These are phyloP conservation scores for Zymoseptoria pseudotritici DNA, from an alignment of 2,329 filamentous ascomycete species.

Conservation along the genomic window DNA sequence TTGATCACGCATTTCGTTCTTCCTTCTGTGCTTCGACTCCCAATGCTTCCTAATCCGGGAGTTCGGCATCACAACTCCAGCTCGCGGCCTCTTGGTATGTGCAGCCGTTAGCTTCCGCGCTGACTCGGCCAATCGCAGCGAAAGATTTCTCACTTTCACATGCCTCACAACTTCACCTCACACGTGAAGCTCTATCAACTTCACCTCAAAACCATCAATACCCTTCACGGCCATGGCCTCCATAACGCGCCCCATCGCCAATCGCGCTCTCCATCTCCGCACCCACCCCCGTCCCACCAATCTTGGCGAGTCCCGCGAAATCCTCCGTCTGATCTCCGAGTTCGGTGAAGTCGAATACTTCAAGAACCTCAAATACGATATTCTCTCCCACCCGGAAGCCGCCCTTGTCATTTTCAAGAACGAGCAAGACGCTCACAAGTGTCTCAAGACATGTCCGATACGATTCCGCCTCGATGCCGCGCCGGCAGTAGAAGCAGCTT, in stretches of 20 bases:
- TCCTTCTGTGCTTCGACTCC: no score
- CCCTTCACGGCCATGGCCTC: constrained; percentile 6
- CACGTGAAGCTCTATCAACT: background rate
- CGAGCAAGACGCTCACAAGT: constrained; percentile 33
- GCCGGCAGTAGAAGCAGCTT: constrained; percentile 4
- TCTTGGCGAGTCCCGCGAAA: constrained; percentile 43
- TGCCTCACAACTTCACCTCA: background rate
- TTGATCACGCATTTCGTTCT: no score
- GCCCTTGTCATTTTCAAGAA: constrained; percentile 42
- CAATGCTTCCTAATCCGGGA: no score
- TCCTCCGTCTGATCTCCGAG: constrained; percentile 40
- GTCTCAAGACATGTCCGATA: constrained; percentile 40
- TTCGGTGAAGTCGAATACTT: constrained; percentile 45
- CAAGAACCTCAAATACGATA: constrained; percentile 43
- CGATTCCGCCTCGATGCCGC: constrained; percentile 37
- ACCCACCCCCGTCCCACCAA: constrained; percentile 42
- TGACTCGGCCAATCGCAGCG: background rate
- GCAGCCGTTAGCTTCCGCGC: background rate
- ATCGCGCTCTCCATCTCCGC: constrained; percentile 40
- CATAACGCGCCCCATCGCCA: constrained; percentile 28
- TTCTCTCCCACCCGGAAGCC: constrained; percentile 34
- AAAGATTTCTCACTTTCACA: background rate
- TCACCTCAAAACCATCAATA: background rate
- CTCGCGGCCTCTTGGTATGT: background rate
- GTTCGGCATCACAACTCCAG: background rate